Base-by-base conservation (phyloP, 768 basidiomycete genomes). In the Podaxis sp. region DNA sequence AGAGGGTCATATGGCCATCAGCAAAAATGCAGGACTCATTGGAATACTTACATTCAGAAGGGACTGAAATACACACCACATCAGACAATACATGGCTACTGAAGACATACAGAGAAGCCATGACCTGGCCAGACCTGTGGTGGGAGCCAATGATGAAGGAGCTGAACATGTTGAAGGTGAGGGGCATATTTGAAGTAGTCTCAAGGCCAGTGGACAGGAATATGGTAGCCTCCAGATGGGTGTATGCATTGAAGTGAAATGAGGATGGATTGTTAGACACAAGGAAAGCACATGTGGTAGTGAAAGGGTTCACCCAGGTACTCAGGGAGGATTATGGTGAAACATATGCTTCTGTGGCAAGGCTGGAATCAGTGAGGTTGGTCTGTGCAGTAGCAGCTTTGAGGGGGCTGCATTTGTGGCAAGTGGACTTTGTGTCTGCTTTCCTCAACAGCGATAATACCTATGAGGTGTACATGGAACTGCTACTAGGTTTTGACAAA, bases 231-330 rank as follows among this genome's bases (percentile, higher is more conserved):
- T 60, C 61, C 1, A 17, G 29, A 9, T 68, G 67, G 65, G 61
- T 63, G 1, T 63, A 60, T 29, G 33, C 25, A 15, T 27, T 55
- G 22, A 80, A 80, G 59, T 59, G 59, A 22, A 66, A 76, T 49
- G 63, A 59, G 0, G 51, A 70, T 8, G 77, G 77, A 13, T 65
- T 61, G 0, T 50, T 77, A 9, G 59, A 40, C 1, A 57, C 61
- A 0, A 67, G 70, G 63, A 79, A 80, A 63, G 80, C 77, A 0
- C 55, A 76, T 0, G 67, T 83, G 0, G 79, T 83, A 0, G 78
- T 79, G 0, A 69, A 77, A 58, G 77, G 82, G 0, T 79, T 67
- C 67, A 64, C 70, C 0, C 79, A 80, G 60, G 63, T 70, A 1
- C 68, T 67, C 1, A 76, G 77, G 0, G 22, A 76, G 1, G 74